A percentile compares a stretch with the other conserved stretches of the same genome.
These are phyloP conservation scores for Colletotrichum liaoningense DNA, from an alignment of 2,329 filamentous ascomycete species.

Conservation along the genomic window DNA sequence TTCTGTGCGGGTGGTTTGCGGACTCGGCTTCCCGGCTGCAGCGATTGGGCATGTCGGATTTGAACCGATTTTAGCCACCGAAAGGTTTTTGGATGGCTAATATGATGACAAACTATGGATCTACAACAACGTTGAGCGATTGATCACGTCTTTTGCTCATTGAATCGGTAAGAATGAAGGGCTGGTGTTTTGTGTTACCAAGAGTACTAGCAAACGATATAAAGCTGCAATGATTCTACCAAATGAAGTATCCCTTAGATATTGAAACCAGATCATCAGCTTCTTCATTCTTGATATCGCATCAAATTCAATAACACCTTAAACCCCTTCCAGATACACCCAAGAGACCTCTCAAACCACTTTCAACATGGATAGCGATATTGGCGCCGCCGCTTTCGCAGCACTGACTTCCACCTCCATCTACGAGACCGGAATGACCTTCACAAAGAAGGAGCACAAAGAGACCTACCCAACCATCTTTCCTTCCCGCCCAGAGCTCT, in stretches of 20 bases:
- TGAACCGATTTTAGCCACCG: background rate
- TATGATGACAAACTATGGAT: background rate
- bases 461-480: slow-evolving; percentile 51
- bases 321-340: too few species aligned
- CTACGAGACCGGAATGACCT: background rate
- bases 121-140: background rate
- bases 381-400: background rate
- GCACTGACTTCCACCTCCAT: slow-evolving; percentile 48
- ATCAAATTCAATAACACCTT: background rate
- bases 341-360: background rate
- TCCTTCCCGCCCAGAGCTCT: slow-evolving; percentile 49
- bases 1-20: background rate
- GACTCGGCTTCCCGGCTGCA: background rate
- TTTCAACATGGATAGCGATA: slow-evolving; percentile 6
- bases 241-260: background rate
- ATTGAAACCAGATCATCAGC: background rate
- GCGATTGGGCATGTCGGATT: background rate
- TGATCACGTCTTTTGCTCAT: background rate
- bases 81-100: background rate
- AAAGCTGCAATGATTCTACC: background rate
- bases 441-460: slow-evolving; percentile 47
- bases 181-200: background rate
- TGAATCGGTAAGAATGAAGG: background rate
- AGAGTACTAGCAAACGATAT: background rate
- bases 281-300: background rate